A percentile compares a stretch with the other conserved stretches of the same genome.
These are phyloP conservation scores for Daldinia childiae DNA, from an alignment of 495 filamentous ascomycete species.

Conservation along the genomic window DNA sequence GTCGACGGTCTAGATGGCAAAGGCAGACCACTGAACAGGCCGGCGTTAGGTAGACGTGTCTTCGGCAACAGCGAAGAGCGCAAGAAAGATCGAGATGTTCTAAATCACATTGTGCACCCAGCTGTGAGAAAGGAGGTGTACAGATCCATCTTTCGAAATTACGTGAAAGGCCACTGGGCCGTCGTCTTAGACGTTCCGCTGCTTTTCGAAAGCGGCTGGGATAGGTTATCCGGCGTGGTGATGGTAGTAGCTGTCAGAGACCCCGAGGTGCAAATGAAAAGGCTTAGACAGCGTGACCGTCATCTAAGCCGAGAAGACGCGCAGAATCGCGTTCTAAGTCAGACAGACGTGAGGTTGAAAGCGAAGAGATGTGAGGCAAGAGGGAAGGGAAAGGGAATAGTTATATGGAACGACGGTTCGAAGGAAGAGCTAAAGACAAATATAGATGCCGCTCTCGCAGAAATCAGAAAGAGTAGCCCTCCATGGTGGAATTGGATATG, in stretches of 20 bases:
- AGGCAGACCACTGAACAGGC: conserved; percentile 81
- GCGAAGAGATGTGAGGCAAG: conserved; percentile 72
- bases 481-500: conserved; percentile 83
- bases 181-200: conserved; percentile 94
- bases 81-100: conserved; percentile 70
- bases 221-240: conserved; percentile 79
- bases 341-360: conserved; percentile 86
- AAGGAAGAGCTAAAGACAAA: conserved; percentile 71
- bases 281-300: conserved; percentile 75
- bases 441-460: conserved; percentile 68
- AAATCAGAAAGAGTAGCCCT: conserved; percentile 70
- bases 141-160: conserved; percentile 68
- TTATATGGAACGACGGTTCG: conserved; percentile 87
- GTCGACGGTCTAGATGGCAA: conserved; percentile 55
- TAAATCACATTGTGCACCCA: conserved; percentile 94
- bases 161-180: conserved; percentile 78
- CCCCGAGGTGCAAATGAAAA: conserved; percentile 77
- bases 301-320: conserved; percentile 82
- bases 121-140: conserved; percentile 82
- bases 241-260: conserved; percentile 84
- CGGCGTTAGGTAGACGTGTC: conserved; percentile 82
- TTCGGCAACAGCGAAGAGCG: conserved; percentile 77
- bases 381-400: conserved; percentile 70
- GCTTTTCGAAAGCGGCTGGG: conserved; percentile 86
- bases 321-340: conserved; percentile 79